Evolutionary conservation across 1,139 yeast species (phyloP).

Genomic region (Blastobotrys proliferans): DNA sequence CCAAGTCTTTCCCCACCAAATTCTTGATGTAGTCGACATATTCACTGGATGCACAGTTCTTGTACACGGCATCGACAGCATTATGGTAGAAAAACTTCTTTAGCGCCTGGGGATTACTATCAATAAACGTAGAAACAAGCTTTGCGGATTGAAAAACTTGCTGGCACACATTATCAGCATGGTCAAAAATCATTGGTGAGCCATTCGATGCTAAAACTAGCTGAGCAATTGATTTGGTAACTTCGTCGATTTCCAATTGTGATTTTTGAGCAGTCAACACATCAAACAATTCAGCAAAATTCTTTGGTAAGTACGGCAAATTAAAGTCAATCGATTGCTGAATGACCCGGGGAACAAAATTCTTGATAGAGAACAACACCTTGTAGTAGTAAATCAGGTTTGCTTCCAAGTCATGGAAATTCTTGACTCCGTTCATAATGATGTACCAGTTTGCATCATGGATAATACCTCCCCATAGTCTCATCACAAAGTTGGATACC

Average conservation of each 20-base stretch:
- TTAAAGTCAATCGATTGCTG: background rate
- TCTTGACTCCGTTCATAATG: slow-evolving; percentile 8
- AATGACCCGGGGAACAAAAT: slow-evolving; percentile 1
- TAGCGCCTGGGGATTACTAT: background rate
- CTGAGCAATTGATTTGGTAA: background rate
- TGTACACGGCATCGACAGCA: background rate
- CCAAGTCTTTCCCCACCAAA: background rate
- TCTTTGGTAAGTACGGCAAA: background rate
- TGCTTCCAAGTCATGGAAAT: slow-evolving; percentile 2
- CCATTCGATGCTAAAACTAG: background rate
- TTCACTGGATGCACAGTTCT: background rate
- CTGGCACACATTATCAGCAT: background rate
- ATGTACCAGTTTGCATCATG: slow-evolving; percentile 5
- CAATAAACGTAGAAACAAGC: background rate
- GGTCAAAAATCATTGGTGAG: background rate
- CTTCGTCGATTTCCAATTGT: background rate
- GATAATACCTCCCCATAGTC: background rate
- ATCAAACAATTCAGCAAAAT: slow-evolving; percentile 8
- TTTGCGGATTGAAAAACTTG: background rate
- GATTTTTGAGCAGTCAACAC: background rate
- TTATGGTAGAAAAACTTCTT: background rate
- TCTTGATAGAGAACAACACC: slow-evolving; percentile 2
- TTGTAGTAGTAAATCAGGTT: slow-evolving; percentile 7
- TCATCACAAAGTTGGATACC: slow-evolving; percentile 4
- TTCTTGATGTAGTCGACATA: background rate